A percentile compares a stretch with the other conserved stretches of the same genome.
Conservation (phyloP, 257 asterid genomes). For the Solanum corneliomulleri region DNA sequence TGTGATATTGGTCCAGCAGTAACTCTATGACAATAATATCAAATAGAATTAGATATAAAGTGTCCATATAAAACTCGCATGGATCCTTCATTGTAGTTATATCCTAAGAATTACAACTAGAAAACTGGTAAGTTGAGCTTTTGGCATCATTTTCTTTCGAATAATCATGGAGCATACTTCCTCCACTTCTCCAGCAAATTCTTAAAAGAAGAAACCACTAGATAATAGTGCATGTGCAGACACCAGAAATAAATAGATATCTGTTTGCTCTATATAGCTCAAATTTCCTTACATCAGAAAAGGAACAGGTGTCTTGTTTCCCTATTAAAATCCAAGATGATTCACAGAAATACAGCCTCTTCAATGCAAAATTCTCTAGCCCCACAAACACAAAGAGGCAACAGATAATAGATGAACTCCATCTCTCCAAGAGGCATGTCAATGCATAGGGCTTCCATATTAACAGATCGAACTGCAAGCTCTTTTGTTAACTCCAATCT, state of each 20-base stretch:
- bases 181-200: slow-evolving; percentile 2
- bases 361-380: neutral
- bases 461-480: slow-evolving; percentile 15
- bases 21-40: neutral
- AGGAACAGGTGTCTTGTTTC: neutral
- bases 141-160: neutral
- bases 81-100: neutral
- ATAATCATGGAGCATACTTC: neutral
- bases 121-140: neutral
- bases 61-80: neutral
- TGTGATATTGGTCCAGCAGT: neutral
- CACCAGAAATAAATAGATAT: neutral
- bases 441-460: neutral
- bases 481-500: slow-evolving; percentile 20
- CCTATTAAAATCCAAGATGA: neutral
- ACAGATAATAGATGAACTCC: slow-evolving; percentile 1
- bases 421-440: neutral
- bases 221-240: neutral
- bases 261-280: neutral
- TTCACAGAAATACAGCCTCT: neutral
- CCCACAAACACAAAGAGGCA: neutral
- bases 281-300: slow-evolving; percentile 14
- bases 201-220: slow-evolving; percentile 4
- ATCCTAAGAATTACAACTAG: neutral
- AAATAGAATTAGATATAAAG: neutral